These are phyloP conservation scores for Laburnicola sp. DNA, from an alignment of 2,329 filamentous ascomycete species.

Conservation along the genomic window DNA sequence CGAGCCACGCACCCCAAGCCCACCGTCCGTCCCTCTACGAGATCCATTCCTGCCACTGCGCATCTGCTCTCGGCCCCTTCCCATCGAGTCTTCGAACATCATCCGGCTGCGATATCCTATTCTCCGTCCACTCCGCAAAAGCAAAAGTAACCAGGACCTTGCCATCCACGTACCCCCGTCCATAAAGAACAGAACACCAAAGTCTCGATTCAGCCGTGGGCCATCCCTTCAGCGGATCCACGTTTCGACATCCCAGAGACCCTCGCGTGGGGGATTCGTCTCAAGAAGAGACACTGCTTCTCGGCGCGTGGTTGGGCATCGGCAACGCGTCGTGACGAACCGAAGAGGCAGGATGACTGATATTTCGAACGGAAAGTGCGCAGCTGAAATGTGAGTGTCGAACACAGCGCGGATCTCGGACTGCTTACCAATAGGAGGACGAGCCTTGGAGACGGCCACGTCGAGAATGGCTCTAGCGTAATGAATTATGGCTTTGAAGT, in stretches of 20 bases:
- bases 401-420: background rate
- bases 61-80: constrained; percentile 1
- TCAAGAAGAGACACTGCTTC: constrained; percentile 16
- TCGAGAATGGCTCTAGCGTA: constrained; percentile 17
- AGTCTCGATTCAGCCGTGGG: constrained; percentile 4
- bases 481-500: constrained; percentile 17
- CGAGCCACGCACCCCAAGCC: background rate
- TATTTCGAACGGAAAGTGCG: constrained; percentile 20
- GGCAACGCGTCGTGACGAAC: constrained; percentile 11
- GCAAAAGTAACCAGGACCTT: constrained; percentile 7
- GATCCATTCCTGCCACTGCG: constrained; percentile 5
- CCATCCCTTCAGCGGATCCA: constrained; percentile 18
- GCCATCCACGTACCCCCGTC: background rate
- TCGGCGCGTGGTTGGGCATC: constrained; percentile 17
- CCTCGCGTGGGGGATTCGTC: constrained; percentile 16
- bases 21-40: background rate
- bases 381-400: background rate
- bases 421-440: background rate
- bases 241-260: constrained; percentile 16
- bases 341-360: constrained; percentile 11
- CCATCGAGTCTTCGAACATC: background rate
- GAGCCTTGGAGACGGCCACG: constrained; percentile 2
- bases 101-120: background rate
- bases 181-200: constrained; percentile 1
- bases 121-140: constrained; percentile 1